These are phyloP conservation scores for Actinomortierella wolfii DNA, from an alignment of 371 early-diverging fungal genomes.

Conservation along the genomic window DNA sequence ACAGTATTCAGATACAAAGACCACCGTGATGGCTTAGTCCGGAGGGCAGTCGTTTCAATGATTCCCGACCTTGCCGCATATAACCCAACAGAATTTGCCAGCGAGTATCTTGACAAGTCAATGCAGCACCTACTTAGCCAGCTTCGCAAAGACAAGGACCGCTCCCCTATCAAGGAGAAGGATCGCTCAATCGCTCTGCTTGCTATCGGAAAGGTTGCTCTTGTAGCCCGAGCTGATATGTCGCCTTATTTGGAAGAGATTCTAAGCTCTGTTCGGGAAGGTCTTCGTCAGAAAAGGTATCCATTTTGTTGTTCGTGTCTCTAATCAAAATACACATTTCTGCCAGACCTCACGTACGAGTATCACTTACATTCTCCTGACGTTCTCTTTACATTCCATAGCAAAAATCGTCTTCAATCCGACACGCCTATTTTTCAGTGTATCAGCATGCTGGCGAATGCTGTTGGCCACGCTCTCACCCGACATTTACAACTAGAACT, in stretches of 20 bases:
- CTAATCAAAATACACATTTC: neutral
- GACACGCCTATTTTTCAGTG: slow-evolving; percentile 85
- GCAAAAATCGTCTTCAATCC: slow-evolving; percentile 61
- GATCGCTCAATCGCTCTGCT: slow-evolving; percentile 66
- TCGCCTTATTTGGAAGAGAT: slow-evolving; percentile 81
- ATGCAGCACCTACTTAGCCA: slow-evolving; percentile 81
- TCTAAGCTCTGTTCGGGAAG: slow-evolving; percentile 74
- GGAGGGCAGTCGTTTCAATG: slow-evolving; percentile 82
- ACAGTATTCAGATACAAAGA: slow-evolving; percentile 81
- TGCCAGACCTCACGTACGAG: no score
- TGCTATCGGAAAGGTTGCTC: slow-evolving; percentile 87
- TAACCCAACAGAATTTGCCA: slow-evolving; percentile 79
- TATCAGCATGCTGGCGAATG: slow-evolving; percentile 85
- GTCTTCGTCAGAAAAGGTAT: slow-evolving; percentile 54
- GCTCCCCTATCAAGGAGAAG: slow-evolving; percentile 46
- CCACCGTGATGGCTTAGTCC: slow-evolving; percentile 80
- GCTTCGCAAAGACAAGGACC: slow-evolving; percentile 81
- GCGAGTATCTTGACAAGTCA: slow-evolving; percentile 70
- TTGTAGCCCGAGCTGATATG: slow-evolving; percentile 83
- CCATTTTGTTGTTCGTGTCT: no score
- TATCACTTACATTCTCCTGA: no score
- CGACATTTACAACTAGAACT: slow-evolving; percentile 86
- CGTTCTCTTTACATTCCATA: slow-evolving; percentile 16
- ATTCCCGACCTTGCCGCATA: slow-evolving; percentile 87
- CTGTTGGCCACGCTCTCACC: slow-evolving; percentile 89